A percentile compares a stretch with the other conserved stretches of the same genome.
phyloP scores from a whole-genome alignment of 805 yeast genomes.

The Cyberlindnera americana region DNA sequence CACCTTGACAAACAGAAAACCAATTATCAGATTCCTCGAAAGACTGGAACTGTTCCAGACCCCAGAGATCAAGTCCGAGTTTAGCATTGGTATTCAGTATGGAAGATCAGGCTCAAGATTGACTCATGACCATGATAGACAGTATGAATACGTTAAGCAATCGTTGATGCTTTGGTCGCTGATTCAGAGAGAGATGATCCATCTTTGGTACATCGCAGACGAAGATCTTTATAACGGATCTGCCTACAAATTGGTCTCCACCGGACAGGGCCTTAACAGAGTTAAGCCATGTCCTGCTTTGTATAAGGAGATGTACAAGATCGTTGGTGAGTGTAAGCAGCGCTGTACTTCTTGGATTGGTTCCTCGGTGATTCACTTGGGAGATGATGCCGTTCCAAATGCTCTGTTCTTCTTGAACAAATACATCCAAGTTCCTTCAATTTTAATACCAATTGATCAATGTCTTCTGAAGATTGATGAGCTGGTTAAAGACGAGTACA shows the following conservation, averaged over 20 bases:
- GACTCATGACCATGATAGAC: constrained; percentile 70
- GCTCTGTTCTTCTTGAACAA: constrained; percentile 77
- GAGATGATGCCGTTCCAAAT: constrained; percentile 82
- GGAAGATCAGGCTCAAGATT: constrained; percentile 70
- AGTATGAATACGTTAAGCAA: constrained; percentile 70
- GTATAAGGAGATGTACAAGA: constrained; percentile 65
- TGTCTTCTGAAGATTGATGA: constrained; percentile 53
- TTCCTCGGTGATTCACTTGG: constrained; percentile 73
- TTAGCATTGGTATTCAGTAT: constrained; percentile 57
- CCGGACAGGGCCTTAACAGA: constrained; percentile 81
- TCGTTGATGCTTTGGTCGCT: constrained; percentile 73
- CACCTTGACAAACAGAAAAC: constrained; percentile 62
- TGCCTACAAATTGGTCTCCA: constrained; percentile 57
- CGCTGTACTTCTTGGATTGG: constrained; percentile 73
- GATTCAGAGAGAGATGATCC: constrained; percentile 74
- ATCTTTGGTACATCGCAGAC: constrained; percentile 75
- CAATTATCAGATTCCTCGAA: constrained; percentile 59
- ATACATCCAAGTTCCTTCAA: constrained; percentile 75
- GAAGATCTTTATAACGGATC: constrained; percentile 58
- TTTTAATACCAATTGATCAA: constrained; percentile 67
- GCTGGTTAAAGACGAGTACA: constrained; percentile 45
- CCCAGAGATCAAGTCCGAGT: constrained; percentile 38
- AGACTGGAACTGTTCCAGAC: constrained; percentile 46
- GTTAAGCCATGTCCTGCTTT: constrained; percentile 70
- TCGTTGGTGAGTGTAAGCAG: constrained; percentile 61